Percentiles rank a stretch among this genome's conserved stretches.
Evolutionary conservation across 345 rosid species (phyloP).

Genomic region (Lepidium sativum): DNA sequence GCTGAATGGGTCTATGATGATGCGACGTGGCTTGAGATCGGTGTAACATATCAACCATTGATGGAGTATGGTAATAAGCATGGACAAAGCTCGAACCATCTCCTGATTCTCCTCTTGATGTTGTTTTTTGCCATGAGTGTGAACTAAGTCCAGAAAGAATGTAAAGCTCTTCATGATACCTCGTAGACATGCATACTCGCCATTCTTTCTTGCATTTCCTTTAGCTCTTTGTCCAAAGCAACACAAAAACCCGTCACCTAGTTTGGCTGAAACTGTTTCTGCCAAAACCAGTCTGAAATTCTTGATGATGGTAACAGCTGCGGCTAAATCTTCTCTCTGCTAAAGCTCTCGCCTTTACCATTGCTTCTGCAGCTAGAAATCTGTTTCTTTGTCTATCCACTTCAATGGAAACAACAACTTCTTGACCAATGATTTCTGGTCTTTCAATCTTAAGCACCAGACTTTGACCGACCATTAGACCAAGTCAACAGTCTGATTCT

Average conservation of each 20-base stretch:
- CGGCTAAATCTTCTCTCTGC: conserved; percentile 78
- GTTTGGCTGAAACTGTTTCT: conserved; percentile 58
- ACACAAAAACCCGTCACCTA: conserved; percentile 64
- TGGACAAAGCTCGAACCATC: conserved; percentile 78
- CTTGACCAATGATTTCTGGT: conserved; percentile 41
- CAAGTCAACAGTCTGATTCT: too few relatives aligned
- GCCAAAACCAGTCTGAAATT: conserved; percentile 44
- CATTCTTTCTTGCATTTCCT: too few relatives aligned
- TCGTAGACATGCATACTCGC: too few relatives aligned
- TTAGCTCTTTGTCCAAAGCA: conserved; percentile 79
- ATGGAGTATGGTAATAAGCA: conserved; percentile 74
- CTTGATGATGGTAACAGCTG: conserved; percentile 66
- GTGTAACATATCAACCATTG: conserved; percentile 87
- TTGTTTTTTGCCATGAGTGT: conserved; percentile 98
- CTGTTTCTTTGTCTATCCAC: conserved; percentile 93
- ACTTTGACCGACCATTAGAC: too few relatives aligned
- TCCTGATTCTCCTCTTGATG: conserved; percentile 89
- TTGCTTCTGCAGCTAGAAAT: conserved; percentile 80
- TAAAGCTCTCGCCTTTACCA: conserved; percentile 60
- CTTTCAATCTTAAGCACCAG: conserved; percentile 52
- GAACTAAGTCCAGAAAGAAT: too few relatives aligned
- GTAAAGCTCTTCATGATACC: too few relatives aligned
- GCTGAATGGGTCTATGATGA: conserved; percentile 58
- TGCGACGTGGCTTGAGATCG: conserved; percentile 67
- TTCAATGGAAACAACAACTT: conserved; percentile 56